Percentiles rank a stretch among this genome's conserved stretches.
phyloP scores from a whole-genome alignment of 1,139 yeast genomes.

The Eremothecium sinecaudum region DNA sequence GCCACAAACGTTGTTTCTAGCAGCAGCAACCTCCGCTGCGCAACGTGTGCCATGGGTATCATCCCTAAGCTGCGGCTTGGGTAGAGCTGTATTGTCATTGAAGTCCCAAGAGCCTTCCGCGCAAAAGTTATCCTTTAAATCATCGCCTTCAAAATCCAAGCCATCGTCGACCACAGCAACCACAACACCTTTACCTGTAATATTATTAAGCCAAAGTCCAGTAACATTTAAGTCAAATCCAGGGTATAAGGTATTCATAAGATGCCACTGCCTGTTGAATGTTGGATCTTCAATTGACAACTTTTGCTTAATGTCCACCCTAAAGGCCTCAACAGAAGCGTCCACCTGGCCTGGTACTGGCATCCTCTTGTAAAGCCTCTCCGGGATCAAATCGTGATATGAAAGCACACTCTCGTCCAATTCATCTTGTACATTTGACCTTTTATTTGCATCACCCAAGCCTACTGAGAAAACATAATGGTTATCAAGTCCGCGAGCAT shows the following conservation, averaged over 20 bases:
- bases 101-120: conserved; percentile 84
- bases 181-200: conserved; percentile 73
- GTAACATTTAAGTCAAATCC: conserved; percentile 84
- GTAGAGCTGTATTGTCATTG: conserved; percentile 64
- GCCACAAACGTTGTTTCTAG: conserved; percentile 76
- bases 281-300: conserved; percentile 70
- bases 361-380: conserved; percentile 38
- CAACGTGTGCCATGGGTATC: conserved; percentile 97
- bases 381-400: conserved; percentile 44
- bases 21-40: conserved; percentile 95
- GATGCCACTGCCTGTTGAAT: conserved; percentile 83
- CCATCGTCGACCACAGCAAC: conserved; percentile 95
- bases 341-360: conserved; percentile 30
- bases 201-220: conserved; percentile 74
- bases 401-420: conserved; percentile 34
- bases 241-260: conserved; percentile 58
- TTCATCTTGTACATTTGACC: conserved; percentile 13
- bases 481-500: conserved; percentile 46
- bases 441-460: neutral
- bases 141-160: conserved; percentile 67
- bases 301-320: conserved; percentile 38
- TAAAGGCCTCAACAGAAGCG: conserved; percentile 11
- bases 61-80: conserved; percentile 70
- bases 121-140: conserved; percentile 62
- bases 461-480: conserved; percentile 51